Base-by-base conservation (phyloP, 768 basidiomycete genomes). In the Leccinum subgranulosum region DNA sequence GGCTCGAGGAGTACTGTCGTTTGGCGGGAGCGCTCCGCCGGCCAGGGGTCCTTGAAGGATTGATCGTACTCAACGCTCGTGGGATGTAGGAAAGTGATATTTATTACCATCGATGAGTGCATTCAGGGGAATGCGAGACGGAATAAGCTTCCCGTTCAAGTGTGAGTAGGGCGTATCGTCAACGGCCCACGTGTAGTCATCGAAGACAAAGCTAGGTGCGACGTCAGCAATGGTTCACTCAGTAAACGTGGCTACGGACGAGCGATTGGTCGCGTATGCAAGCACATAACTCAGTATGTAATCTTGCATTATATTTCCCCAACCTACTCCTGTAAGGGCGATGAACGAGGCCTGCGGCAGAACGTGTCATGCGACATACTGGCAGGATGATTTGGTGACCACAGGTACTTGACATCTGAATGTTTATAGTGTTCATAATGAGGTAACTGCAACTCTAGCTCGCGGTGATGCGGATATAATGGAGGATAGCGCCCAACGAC, bases 311-410 rank as follows among this genome's bases (percentile, higher is more conserved):
- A 69, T 64, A 48, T 77, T 76, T 34, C 74, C 73, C 69, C 69
- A 76, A 15, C 75, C 76, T 29, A 68, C 65, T 36, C 58, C 76
- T 76, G 14, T 15, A 41, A 21, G 5, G 23, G 33, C 21, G 19
- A 28, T 66, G 9, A 62, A 49, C 28, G 12, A 45, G 43, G 28
- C 49, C 45, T 51, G 43, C 23, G 9, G 1, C 11, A 19, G 2
- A 17, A n/a, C 0, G 3, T 11, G 11, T 17, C 29, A 10, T 23
- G 31, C 6, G 33, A n/a, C 48, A 51, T 59, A 59, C 58, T 25
- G 41, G 39, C 50, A 49, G 71, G 75, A 60, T 83, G 80, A 56
- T 80, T 81, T 19, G 78, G 75, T 19, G 79, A 69, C 69, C 73
- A 82, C 3, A 84, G 52, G 55, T 77, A 82, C 54, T 73, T 75